Percentiles rank a stretch among this genome's conserved stretches.
Evolutionary conservation across 768 basidiomycete species (phyloP).

Genomic region (Pleurotus cornucopiae): DNA sequence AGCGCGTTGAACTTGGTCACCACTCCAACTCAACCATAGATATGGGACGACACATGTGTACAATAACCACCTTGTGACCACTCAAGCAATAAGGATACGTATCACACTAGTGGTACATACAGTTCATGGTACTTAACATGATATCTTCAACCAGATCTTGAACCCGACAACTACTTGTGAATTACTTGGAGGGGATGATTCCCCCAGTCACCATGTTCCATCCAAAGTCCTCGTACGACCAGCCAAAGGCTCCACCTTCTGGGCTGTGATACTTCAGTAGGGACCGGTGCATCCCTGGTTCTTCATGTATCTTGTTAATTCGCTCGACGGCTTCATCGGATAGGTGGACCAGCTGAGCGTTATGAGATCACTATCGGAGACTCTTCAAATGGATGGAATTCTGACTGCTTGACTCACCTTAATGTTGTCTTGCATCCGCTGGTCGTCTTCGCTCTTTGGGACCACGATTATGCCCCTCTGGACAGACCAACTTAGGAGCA

Average conservation of each 20-base stretch:
- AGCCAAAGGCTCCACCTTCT: background rate
- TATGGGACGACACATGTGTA: no score
- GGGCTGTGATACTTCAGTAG: conserved; percentile 1
- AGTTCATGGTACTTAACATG: no score
- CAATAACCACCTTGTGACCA: no score
- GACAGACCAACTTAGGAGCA: conserved; percentile 68
- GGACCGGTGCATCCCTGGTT: conserved; percentile 3
- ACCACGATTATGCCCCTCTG: conserved; percentile 57
- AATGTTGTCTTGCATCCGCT: conserved; percentile 45
- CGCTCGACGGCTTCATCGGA: background rate
- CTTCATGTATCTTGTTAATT: background rate
- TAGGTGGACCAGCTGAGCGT: background rate
- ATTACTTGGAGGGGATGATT: background rate
- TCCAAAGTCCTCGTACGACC: conserved; percentile 6
- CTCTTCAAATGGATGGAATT: background rate
- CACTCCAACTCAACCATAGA: no score
- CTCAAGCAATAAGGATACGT: no score
- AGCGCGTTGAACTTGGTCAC: no score
- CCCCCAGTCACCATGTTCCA: conserved; percentile 2
- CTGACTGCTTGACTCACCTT: conserved; percentile 20
- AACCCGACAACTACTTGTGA: no score
- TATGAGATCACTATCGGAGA: conserved; percentile 3
- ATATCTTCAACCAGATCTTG: no score
- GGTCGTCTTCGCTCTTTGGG: conserved; percentile 52
- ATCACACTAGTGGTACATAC: no score